Evolutionary conservation across 208 protist genomes (phyloP).

Genomic region (Crithidia mellificae): DNA sequence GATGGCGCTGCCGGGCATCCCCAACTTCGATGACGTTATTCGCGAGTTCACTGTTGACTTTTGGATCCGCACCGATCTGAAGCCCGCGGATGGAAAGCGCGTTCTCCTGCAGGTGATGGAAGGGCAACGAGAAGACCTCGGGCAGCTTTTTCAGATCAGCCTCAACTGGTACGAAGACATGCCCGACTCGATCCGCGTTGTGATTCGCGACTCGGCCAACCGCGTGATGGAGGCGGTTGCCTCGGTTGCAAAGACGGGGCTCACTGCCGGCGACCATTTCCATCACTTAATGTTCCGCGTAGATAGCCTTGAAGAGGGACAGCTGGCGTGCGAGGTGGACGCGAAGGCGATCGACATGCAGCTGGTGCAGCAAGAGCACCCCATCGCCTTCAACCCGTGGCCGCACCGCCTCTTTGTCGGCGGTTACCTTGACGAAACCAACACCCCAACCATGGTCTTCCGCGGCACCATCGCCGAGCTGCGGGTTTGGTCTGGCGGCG

Average conservation of each 20-base stretch:
- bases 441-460: conserved; percentile 63
- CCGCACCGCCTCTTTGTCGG: conserved; percentile 87
- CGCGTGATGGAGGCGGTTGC: conserved; percentile 83
- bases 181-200: conserved; percentile 65
- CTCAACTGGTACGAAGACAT: conserved; percentile 81
- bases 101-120: conserved; percentile 85
- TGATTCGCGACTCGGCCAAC: conserved; percentile 80
- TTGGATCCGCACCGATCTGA: conserved; percentile 80
- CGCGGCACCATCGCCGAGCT: conserved; percentile 75
- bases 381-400: conserved; percentile 87
- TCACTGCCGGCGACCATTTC: conserved; percentile 42
- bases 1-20: conserved; percentile 83
- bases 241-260: conserved; percentile 31
- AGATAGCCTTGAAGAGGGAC: conserved; percentile 77
- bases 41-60: conserved; percentile 83
- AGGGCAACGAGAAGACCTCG: conserved; percentile 71
- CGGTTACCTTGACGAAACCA: conserved; percentile 73
- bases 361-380: conserved; percentile 86
- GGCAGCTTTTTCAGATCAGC: conserved; percentile 82
- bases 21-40: conserved; percentile 83
- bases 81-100: conserved; percentile 45
- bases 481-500: conserved; percentile 68
- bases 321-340: conserved; percentile 72
- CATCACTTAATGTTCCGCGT: conserved; percentile 83
- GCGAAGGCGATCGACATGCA: conserved; percentile 49